Evolutionary conservation across 495 filamentous ascomycete species (phyloP), one percentile per base, ranked within the genome.

Genomic region (Penicillium salamii): DNA sequence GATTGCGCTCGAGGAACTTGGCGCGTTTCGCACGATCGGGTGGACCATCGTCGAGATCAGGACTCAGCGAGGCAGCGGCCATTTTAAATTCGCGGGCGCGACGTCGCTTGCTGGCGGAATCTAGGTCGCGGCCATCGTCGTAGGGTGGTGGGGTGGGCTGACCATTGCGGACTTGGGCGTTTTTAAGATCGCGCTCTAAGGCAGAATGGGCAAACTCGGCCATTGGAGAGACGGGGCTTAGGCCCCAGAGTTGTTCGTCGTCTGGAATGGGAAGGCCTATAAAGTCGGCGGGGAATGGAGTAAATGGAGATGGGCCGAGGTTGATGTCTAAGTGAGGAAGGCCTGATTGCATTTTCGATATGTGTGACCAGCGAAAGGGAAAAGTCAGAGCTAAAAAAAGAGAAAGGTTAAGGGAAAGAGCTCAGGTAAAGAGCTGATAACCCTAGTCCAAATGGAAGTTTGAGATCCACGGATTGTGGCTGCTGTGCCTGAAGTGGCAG

Each of bases 1-100:
- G 81, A 58, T 96, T 96, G 19, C 88, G 81, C 59, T 93, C 87
- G 21, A 93, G 76, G 61, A 89, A 83, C 75, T 72, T 71, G 24
- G 67, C 66, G 8, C 70, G 63, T 42, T 71, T 69, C 3, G 53
- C 58, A 13, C 56, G 56, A 7, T 68, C 64, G 5, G 57, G 58
- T 2, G 50, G 58, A 1, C 57, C 55, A n/a, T 52, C 55, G 17
- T 67, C 62, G 24, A 65, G 53, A 12, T 53, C 54, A 0, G 57
- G 57, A 39, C 63, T 66, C 6, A 63, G 61, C 12, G 59, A 63
- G 9, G 15, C 55, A 43, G 33, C 58, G 50, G 43, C 55, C 50
- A 12, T 43, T 47, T 35, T 46, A 48, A 13, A 46, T 35, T 46
- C 43, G 51, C 61, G 15, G 33, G 54, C 14, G 42, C 50, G 32